Conservation (phyloP, 2,329 filamentous ascomycete genomes). For the Eutypella sp. region DNA sequence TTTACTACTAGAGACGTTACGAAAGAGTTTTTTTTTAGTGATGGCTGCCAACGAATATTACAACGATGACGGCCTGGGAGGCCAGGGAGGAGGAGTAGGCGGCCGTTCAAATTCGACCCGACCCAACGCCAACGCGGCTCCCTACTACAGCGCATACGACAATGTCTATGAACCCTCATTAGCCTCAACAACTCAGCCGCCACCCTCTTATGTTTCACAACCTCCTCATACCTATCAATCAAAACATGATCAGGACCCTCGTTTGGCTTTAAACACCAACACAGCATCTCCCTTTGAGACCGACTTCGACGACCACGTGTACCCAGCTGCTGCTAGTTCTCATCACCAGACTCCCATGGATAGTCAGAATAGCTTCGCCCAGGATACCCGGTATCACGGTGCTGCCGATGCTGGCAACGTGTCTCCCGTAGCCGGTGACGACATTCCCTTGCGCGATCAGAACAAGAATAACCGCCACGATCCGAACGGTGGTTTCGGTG, state of each 20-base stretch:
- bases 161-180: slow-evolving; percentile 35
- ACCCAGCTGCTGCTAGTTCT: slow-evolving; percentile 52
- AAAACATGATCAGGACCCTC: slow-evolving; percentile 28
- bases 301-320: slow-evolving; percentile 64
- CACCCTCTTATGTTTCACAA: slow-evolving; percentile 35
- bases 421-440: slow-evolving; percentile 41
- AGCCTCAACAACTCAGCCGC: slow-evolving; percentile 38
- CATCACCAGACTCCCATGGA: slow-evolving; percentile 28
- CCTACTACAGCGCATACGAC: slow-evolving; percentile 33
- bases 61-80: too few species aligned
- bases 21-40: slow-evolving; percentile 17
- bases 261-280: slow-evolving; percentile 18
- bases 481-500: slow-evolving; percentile 13
- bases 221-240: slow-evolving; percentile 19
- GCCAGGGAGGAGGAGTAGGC: too few species aligned
- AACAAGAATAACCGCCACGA: slow-evolving; percentile 33
- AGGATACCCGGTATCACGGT: slow-evolving; percentile 56
- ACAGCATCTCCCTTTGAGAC: slow-evolving; percentile 56
- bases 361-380: slow-evolving; percentile 39
- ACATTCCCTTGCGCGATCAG: slow-evolving; percentile 54
- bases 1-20: background rate
- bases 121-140: slow-evolving; percentile 1
- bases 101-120: background rate
- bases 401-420: slow-evolving; percentile 32
- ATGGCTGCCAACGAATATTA: slow-evolving; percentile 68